phyloP scores from a whole-genome alignment of 1,139 yeast species.

The Geotrichum aggregatum region DNA sequence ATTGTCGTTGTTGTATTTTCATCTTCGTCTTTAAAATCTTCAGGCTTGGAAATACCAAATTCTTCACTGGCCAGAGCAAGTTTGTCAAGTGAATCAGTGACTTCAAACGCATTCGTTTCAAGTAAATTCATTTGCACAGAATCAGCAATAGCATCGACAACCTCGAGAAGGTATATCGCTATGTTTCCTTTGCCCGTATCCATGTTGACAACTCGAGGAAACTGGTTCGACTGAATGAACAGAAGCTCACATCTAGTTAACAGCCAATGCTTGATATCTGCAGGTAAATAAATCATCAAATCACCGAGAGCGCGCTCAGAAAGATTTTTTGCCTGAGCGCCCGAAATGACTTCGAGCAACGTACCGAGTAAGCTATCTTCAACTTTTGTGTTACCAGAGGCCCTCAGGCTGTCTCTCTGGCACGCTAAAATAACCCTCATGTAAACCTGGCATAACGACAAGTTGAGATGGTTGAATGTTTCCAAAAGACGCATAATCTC shows the following conservation, averaged over 20 bases:
- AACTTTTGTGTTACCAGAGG: background rate
- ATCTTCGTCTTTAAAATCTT: background rate
- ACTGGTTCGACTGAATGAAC: conserved; percentile 47
- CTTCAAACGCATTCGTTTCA: conserved; percentile 25
- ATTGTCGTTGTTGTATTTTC: background rate
- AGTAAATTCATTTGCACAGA: conserved; percentile 27
- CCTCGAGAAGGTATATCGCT: conserved; percentile 27
- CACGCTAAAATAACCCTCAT: conserved; percentile 31
- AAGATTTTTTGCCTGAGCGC: conserved; percentile 4
- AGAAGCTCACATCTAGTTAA: conserved; percentile 42
- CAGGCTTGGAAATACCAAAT: background rate
- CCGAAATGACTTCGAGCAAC: conserved; percentile 11
- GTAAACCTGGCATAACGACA: conserved; percentile 53
- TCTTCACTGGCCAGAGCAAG: conserved; percentile 25
- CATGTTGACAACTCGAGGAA: conserved; percentile 40
- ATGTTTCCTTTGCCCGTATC: conserved; percentile 25
- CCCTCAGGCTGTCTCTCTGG: background rate
- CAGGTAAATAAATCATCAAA: conserved; percentile 39
- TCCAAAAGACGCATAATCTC: conserved; percentile 27
- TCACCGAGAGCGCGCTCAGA: conserved; percentile 36
- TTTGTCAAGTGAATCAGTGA: conserved; percentile 25
- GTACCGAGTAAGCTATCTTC: background rate
- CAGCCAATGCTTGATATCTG: conserved; percentile 36
- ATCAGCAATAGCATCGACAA: conserved; percentile 35
- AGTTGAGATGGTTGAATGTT: conserved; percentile 49